A percentile compares a stretch with the other conserved stretches of the same genome.
Evolutionary conservation across 1,284 basidiomycete genomes (phyloP).

Genomic region (Bjerkandera adusta): DNA sequence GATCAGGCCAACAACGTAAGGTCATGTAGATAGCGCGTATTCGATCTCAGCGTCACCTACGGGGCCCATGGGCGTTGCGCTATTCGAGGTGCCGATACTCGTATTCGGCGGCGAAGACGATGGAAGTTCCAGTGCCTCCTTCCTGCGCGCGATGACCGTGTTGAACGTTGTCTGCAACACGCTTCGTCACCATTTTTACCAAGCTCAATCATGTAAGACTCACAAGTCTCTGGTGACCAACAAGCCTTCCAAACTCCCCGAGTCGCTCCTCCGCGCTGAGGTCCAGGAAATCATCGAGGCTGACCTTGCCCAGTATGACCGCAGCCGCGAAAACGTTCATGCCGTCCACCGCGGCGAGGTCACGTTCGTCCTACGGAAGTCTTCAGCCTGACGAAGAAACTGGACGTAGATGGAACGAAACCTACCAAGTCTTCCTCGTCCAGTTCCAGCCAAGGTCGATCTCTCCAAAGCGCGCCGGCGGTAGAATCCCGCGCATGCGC

Average conservation of each 20-base stretch:
- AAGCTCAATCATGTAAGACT: constrained; percentile 24
- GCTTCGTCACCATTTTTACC: constrained; percentile 6
- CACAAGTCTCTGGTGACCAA: constrained; percentile 57
- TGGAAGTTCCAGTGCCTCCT: constrained; percentile 31
- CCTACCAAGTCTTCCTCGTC: constrained; percentile 44
- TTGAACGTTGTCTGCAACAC: constrained; percentile 36
- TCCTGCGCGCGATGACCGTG: constrained; percentile 35
- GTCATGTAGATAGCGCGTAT: too few relatives aligned
- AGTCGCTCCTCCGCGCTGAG: constrained; percentile 46
- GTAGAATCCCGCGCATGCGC: constrained; percentile 44
- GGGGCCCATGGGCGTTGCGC: constrained; percentile 3
- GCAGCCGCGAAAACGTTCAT: constrained; percentile 69
- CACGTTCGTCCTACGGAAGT: constrained; percentile 48
- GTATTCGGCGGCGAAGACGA: constrained; percentile 22
- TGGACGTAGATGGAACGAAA: constrained; percentile 15
- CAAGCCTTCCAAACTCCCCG: constrained; percentile 41
- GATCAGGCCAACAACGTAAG: too few relatives aligned
- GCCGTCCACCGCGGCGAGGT: constrained; percentile 48
- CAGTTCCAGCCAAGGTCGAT: constrained; percentile 55
- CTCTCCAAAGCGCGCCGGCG: constrained; percentile 50
- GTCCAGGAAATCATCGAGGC: constrained; percentile 53
- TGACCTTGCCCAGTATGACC: constrained; percentile 55
- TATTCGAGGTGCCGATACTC: constrained; percentile 7
- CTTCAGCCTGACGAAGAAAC: constrained; percentile 2
- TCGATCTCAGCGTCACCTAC: not conserved